Conservation (phyloP, 1,284 basidiomycete species). For the Rugosomyces carneus region DNA sequence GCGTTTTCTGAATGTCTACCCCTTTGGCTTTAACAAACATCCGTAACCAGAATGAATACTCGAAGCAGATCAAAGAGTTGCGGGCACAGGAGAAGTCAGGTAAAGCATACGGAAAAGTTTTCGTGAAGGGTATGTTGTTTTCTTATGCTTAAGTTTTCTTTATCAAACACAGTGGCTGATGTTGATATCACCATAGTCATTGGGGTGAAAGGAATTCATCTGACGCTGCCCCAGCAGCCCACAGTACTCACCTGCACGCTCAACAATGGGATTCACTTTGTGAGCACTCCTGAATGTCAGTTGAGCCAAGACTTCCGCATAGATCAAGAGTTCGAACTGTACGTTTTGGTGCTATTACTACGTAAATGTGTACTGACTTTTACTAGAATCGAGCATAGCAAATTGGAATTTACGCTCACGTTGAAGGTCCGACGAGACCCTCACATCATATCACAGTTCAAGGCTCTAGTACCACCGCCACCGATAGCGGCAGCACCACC, state of each 20-base stretch:
- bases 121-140: constrained; percentile 70
- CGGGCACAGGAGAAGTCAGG: constrained; percentile 70
- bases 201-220: constrained; percentile 62
- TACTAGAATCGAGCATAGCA: constrained; percentile 75
- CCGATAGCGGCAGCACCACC: constrained; percentile 28
- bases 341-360: constrained; percentile 26
- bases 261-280: constrained; percentile 96
- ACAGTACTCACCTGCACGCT: constrained; percentile 85
- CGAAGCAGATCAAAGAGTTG: constrained; percentile 80
- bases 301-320: constrained; percentile 65
- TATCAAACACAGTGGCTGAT: constrained; percentile 2
- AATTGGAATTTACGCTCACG: constrained; percentile 86
- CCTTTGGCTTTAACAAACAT: not conserved
- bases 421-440: constrained; percentile 80
- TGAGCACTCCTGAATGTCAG: constrained; percentile 80
- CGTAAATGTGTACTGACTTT: not conserved
- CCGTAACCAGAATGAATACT: constrained; percentile 83
- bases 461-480: constrained; percentile 48
- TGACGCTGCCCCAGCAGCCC: constrained; percentile 70
- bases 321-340: constrained; percentile 94
- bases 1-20: constrained; percentile 18
- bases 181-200: constrained; percentile 50
- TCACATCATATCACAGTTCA: constrained; percentile 72
- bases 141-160: not conserved
- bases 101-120: constrained; percentile 87